Percentiles rank a stretch among this genome's conserved stretches.
phyloP scores from a whole-genome alignment of 352 stramenopile genomes.

The Pythium grandisporangium region DNA sequence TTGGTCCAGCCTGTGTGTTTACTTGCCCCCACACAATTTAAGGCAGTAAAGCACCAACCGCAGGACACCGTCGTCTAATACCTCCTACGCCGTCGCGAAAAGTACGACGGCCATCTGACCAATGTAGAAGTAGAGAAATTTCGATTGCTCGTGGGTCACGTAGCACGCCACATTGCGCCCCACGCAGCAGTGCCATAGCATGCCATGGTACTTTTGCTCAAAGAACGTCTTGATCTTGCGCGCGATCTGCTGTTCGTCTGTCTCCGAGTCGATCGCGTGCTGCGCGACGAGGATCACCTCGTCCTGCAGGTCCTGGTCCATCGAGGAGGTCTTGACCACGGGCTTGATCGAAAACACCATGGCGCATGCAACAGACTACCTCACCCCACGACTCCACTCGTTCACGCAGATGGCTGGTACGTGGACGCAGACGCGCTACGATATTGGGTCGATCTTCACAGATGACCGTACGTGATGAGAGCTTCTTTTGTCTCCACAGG shows the following conservation, averaged over 20 bases:
- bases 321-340: slow-evolving; percentile 83
- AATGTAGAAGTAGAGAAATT: slow-evolving; percentile 96
- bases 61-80: too few species aligned
- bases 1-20: too few species aligned
- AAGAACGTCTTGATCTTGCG: slow-evolving; percentile 89
- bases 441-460: too few species aligned
- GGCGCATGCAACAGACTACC: too few species aligned
- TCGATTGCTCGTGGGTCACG: slow-evolving; percentile 91
- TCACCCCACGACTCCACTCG: too few species aligned
- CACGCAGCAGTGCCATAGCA: slow-evolving; percentile 93
- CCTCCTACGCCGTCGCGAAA: slow-evolving; percentile 65
- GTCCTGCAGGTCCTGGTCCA: slow-evolving; percentile 80
- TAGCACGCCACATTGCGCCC: slow-evolving; percentile 92
- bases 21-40: too few species aligned
- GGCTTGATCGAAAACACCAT: slow-evolving; percentile 68
- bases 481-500: background rate
- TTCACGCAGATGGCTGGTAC: too few species aligned
- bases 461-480: too few species aligned
- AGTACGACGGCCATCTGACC: slow-evolving; percentile 91
- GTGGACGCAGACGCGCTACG: too few species aligned
- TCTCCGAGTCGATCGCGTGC: slow-evolving; percentile 70
- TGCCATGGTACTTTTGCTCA: slow-evolving; percentile 87
- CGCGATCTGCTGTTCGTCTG: slow-evolving; percentile 85
- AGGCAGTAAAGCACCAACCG: too few species aligned
- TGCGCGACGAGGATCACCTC: slow-evolving; percentile 76